These are phyloP conservation scores for Actinomortierella wolfii DNA, from an alignment of 371 early-diverging fungal species.

Conservation along the genomic window DNA sequence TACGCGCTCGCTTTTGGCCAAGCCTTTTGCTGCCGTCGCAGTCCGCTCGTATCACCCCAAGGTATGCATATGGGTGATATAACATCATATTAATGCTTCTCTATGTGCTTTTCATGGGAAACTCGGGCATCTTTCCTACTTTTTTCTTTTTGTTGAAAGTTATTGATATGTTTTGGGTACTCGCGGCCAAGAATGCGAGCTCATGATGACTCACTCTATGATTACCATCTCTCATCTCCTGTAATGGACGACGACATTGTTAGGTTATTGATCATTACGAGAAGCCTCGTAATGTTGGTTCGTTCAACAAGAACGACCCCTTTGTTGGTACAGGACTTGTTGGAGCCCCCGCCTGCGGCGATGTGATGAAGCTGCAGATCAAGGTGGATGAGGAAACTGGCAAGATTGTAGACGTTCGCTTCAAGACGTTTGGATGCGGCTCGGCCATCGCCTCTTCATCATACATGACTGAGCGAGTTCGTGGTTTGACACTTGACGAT, in stretches of 20 bases:
- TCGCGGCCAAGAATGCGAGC: no score
- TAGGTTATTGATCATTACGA: conserved; percentile 94
- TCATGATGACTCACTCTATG: no score
- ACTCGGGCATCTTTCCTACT: not conserved
- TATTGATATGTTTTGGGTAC: not conserved
- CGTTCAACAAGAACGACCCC: conserved; percentile 82
- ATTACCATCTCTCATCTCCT: no score
- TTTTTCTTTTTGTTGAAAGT: not conserved
- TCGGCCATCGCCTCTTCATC: conserved; percentile 97
- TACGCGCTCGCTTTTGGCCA: conserved; percentile 38
- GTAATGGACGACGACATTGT: not conserved
- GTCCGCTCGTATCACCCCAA: conserved; percentile 72
- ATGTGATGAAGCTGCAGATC: conserved; percentile 99
- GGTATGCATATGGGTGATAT: conserved; percentile 40
- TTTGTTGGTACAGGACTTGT: conserved; percentile 98
- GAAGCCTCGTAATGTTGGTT: conserved; percentile 97
- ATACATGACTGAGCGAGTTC: conserved; percentile 94
- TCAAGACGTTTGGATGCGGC: conserved; percentile 99
- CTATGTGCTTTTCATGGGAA: no score
- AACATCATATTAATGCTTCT: no score
- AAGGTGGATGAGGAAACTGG: conserved; percentile 90
- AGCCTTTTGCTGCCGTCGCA: conserved; percentile 49
- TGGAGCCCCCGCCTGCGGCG: conserved; percentile 99
- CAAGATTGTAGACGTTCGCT: conserved; percentile 95
- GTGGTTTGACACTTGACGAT: conserved; percentile 91